Percentiles rank a stretch among this genome's conserved stretches.
These are phyloP conservation scores for Cercospora zeae-maydis DNA, from an alignment of 2,329 filamentous ascomycete genomes.

Conservation along the genomic window DNA sequence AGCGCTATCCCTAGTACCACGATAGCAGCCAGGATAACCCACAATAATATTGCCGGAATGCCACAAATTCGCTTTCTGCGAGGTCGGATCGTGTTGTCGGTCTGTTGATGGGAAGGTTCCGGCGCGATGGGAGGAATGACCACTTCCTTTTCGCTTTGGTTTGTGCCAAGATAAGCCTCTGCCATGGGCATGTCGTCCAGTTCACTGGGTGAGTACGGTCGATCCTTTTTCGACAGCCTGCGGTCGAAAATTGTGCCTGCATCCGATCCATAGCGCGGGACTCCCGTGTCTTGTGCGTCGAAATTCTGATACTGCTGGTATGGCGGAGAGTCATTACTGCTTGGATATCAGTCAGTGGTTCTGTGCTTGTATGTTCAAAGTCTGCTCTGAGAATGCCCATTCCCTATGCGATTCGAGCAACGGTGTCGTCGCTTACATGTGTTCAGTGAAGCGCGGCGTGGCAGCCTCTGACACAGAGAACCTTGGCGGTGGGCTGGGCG, in stretches of 20 bases:
- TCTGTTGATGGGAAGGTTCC: constrained; percentile 14
- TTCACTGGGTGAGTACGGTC: constrained; percentile 26
- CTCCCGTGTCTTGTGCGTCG: constrained; percentile 17
- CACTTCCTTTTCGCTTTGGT: constrained; percentile 32
- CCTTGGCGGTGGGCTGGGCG: constrained; percentile 21
- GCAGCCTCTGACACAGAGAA: constrained; percentile 20
- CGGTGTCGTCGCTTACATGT: constrained; percentile 25
- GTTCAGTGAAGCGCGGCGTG: constrained; percentile 29
- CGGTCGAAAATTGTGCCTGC: constrained; percentile 1
- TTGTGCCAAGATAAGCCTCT: constrained; percentile 27
- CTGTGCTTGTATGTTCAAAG: background rate
- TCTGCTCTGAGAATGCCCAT: background rate
- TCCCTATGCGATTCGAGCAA: background rate
- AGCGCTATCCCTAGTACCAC: constrained; percentile 35
- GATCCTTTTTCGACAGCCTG: constrained; percentile 25
- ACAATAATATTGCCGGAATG: constrained; percentile 22
- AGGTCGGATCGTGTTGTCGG: constrained; percentile 8
- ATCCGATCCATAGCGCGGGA: constrained; percentile 21
- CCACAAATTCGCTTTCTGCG: constrained; percentile 24
- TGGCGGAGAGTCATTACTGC: constrained; percentile 27
- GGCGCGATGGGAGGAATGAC: constrained; percentile 19
- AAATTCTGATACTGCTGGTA: constrained; percentile 28
- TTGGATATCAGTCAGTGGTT: background rate
- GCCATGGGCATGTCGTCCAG: constrained; percentile 27
- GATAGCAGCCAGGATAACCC: constrained; percentile 23